Evolutionary conservation across 495 filamentous ascomycete species (phyloP).

Genomic region (Aspergillus affinis): DNA sequence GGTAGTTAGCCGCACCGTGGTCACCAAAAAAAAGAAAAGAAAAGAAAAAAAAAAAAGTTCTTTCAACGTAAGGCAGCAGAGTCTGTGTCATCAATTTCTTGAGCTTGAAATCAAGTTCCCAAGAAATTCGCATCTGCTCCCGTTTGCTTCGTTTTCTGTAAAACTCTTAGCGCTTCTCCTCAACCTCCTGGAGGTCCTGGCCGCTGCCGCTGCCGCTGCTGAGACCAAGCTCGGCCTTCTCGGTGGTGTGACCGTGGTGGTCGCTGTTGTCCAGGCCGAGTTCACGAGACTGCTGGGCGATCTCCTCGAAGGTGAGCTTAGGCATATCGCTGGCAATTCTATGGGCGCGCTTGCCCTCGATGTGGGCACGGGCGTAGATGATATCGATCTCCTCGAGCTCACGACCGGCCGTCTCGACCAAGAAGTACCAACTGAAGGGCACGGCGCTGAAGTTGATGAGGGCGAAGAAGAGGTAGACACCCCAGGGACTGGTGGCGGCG

Average conservation of each 20-base stretch:
- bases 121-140: too few relatives aligned
- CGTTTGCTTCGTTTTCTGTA: not conserved
- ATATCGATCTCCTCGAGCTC: conserved; percentile 72
- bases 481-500: conserved; percentile 50
- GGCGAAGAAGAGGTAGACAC: conserved; percentile 58
- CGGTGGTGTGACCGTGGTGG: not conserved
- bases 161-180: conserved; percentile 1
- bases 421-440: conserved; percentile 64
- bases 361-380: conserved; percentile 39
- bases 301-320: conserved; percentile 34
- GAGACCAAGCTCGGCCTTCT: conserved; percentile 16
- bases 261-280: conserved; percentile 9
- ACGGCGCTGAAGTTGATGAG: conserved; percentile 64
- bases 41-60: not conserved
- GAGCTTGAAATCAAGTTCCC: too few relatives aligned
- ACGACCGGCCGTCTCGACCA: conserved; percentile 64
- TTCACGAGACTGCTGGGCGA: conserved; percentile 23
- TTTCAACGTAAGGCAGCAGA: too few relatives aligned
- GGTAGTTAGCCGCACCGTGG: not conserved
- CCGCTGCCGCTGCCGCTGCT: conserved; percentile 11
- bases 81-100: too few relatives aligned
- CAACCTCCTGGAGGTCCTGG: conserved; percentile 3
- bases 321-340: conserved; percentile 30
- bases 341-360: conserved; percentile 37
- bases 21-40: not conserved